Conservation (phyloP, 331 rosid genomes). For the Rosa hybrid region DNA sequence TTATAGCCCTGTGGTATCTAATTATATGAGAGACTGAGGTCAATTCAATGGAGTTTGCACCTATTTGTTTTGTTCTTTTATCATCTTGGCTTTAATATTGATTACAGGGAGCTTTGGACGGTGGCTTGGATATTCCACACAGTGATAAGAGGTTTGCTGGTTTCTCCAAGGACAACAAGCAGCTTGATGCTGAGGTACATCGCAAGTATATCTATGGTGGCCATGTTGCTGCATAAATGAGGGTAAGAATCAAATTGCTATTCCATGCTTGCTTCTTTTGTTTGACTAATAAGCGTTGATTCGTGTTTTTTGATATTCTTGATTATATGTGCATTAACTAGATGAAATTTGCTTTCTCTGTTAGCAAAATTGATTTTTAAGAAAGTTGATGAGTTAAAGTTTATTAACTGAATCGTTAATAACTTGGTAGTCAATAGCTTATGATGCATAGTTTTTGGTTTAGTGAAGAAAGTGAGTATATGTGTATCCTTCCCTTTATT, state of each 20-base stretch:
- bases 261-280: background rate
- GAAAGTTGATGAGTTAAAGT: no score
- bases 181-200: conserved; percentile 79
- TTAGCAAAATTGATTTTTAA: no score
- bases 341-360: no score
- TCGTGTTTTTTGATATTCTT: background rate
- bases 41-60: no score
- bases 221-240: conserved; percentile 74
- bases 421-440: no score
- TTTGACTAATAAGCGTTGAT: background rate
- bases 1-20: no score
- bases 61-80: background rate
- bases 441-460: no score
- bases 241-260: conserved; percentile 32
- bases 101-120: conserved; percentile 86
- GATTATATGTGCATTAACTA: background rate
- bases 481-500: background rate
- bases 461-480: conserved; percentile 52
- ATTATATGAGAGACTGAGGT: no score
- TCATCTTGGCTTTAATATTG: background rate
- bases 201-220: conserved; percentile 76
- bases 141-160: conserved; percentile 91
- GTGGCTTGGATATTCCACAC: conserved; percentile 93
- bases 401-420: no score
- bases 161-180: conserved; percentile 59